Base-by-base conservation (phyloP, 148 eudicot species). In the Chenopodium album region DNA sequence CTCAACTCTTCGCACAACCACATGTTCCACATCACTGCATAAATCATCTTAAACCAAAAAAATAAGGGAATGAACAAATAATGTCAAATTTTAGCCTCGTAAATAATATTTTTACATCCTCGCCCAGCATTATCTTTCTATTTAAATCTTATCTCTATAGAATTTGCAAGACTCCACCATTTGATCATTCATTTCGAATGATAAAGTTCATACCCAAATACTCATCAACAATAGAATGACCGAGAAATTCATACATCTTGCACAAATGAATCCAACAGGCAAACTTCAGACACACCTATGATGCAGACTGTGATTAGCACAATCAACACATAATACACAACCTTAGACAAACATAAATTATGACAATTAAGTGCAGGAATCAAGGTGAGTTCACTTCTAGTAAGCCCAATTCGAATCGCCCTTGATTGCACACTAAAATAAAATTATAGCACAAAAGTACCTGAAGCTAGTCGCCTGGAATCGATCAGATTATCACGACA, bases 31-130 rank as follows among this genome's bases (percentile, higher is more conserved):
- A 70, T 84, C 82, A 63, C 50, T 52, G 28, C 31, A 74, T 71
- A 59, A 82, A 71, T 48, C 75, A 72, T 71, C 91, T 89, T 60
- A 77, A 74, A 22, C 65, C 73, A 26, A 60, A 76, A n/a, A 54
- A 37, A 66, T n/a, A 81, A 65, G 10, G 12, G 73, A 29, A 48
- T 48, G 1, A 60, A 41, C 41, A 66, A 13, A 26, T 44, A 32
- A 48, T 9, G 4, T 50, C 14, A 31, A 29, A 34, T 9, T 73
- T 76, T 47, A 13, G 50, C 63, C 48, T 19, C 19, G 12, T 52
- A 48, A 29, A 34, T 19, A 19, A 67, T 67, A 1, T 12, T 26
- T 67, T 67, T 29, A 11, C 71, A 28, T 37, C 71, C 16, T 67
- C 37, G 11, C 4, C 13, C 13, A 29, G 12, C 37, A 29, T 67